Evolutionary conservation across 2,329 filamentous ascomycete species (phyloP), one percentile per base, ranked within the genome.

Genomic region (Fusarium citri): DNA sequence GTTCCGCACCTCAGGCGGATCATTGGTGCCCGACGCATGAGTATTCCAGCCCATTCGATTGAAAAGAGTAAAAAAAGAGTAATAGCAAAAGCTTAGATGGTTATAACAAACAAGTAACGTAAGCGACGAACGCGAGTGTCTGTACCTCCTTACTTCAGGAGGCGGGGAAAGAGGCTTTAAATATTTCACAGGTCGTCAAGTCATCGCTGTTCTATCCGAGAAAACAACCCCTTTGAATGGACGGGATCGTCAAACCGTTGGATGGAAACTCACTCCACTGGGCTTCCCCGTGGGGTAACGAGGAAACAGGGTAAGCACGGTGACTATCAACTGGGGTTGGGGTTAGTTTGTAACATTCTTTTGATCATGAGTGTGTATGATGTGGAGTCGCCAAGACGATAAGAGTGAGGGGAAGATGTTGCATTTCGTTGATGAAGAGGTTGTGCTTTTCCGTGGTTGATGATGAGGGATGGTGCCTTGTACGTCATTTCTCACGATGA

Each of bases 11-110:
- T 77, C 77, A 42, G 77, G 76, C 66, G 77, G 77, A 66, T 78
- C 77, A 55, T 72, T 69, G 45, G 77, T 78, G 65, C 77, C 79
- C 77, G 83, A 84, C 47, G 79, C 77, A 68, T 77, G 75, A 65
- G 76, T 78, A 68, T 69, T 78, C 62, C 75, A 74, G 43, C 72
- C 72, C 72, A 72, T 73, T 67, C 49, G 63, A 57, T 70, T 70
- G 59, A 59, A 22, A 42, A 55, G 49, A n/a, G 28, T 26, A 42
- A 55, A 31, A 18, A 14, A 7, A 8, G 25, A 8, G 25, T 46
- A 12, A 6, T 31, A 46, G 43, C 14, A 54, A 45, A 22, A 54
- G 22, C 23, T 55, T 41, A 31, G 34, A 37, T n/a, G 9, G 5
- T 30, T 9, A 37, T 37, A 37, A 37, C 31, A 37, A 37, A 37